Evolutionary conservation across 2,329 filamentous ascomycete species (phyloP), one percentile per base, ranked within the genome.

Genomic region (Westerdykella sp.): DNA sequence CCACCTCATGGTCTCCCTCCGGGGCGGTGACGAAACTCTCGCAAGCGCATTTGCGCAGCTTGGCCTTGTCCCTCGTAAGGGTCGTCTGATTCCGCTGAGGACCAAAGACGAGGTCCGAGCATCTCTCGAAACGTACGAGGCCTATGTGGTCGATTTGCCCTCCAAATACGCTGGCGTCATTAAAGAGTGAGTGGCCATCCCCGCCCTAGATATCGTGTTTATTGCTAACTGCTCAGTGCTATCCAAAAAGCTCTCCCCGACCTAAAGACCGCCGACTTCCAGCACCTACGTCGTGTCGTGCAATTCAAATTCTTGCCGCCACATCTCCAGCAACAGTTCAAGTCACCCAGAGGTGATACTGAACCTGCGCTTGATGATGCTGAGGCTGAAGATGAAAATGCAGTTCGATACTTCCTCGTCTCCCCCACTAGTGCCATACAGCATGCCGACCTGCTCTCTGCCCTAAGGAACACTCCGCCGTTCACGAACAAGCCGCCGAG

Each of bases 221-320:
- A 44, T 47, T 52, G 50, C 52, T 55, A 51, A 57, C 47, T 55
- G 21, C 18, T n/a, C 60, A 74, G 70, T 59, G 60, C 69, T 47
- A 65, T 75, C 57, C 71, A 73, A 59, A 63, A 66, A 43, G 65
- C 67, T 34, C 57, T 73, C 36, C 66, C 68, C 31, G 64, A 67
- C 46, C 66, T 70, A 50, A 70, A 69, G 47, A 55, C 64, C 9
- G 57, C 69, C 40, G 69, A 73, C 54, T 63, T 74, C 39, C 70
- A 71, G 45, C 73, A 91, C 69, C 74, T 91, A 43, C 84, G 85
- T 50, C 79, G 85, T 63, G 87, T 87, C 63, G 84, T 83, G 45
- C 88, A 89, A 65, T 78, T 78, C 37, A 71, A 73, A 41, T 83
- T 84, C 57, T 73, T 90, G 7, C 84, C 85, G 9, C 69, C 74